Evolutionary conservation across 2,329 filamentous ascomycete genomes (phyloP).

Genomic region (Cladobotryum protrusum): DNA sequence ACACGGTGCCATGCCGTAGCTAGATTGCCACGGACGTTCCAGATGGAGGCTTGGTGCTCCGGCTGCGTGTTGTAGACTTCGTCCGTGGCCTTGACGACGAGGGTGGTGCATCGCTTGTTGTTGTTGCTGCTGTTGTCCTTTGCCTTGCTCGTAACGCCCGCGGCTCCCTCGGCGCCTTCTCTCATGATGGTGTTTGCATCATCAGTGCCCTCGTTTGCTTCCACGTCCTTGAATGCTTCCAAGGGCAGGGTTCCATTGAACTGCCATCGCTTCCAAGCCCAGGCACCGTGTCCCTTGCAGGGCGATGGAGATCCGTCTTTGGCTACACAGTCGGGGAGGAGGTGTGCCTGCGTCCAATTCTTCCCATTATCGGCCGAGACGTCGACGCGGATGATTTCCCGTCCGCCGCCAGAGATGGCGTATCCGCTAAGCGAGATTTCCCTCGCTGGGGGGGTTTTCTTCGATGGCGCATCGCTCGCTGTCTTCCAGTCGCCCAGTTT

Average conservation of each 20-base stretch:
- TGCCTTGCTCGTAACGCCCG: neutral
- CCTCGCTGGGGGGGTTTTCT: constrained; percentile 12
- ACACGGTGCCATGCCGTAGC: constrained; percentile 63
- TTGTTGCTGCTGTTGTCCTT: neutral
- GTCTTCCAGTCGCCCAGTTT: constrained; percentile 34
- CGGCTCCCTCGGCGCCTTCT: neutral
- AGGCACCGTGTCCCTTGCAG: constrained; percentile 42
- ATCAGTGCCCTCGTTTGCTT: constrained; percentile 5
- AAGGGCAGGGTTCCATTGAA: constrained; percentile 43
- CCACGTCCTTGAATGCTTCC: constrained; percentile 18
- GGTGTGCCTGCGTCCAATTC: constrained; percentile 57
- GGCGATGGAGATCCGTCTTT: constrained; percentile 21
- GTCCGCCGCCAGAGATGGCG: constrained; percentile 62
- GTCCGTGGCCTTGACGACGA: constrained; percentile 62
- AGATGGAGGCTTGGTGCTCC: constrained; percentile 52
- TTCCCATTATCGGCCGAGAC: constrained; percentile 57
- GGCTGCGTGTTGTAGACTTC: constrained; percentile 62
- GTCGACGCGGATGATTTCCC: constrained; percentile 61
- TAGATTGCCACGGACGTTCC: constrained; percentile 59
- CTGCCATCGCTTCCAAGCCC: constrained; percentile 62
- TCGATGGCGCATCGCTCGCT: neutral
- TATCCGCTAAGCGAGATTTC: constrained; percentile 50
- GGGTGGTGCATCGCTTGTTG: constrained; percentile 36
- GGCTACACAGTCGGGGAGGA: constrained; percentile 44
- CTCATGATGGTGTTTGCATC: constrained; percentile 9